phyloP scores from a whole-genome alignment of 2,329 filamentous ascomycete genomes.

The Claviceps paspali region DNA sequence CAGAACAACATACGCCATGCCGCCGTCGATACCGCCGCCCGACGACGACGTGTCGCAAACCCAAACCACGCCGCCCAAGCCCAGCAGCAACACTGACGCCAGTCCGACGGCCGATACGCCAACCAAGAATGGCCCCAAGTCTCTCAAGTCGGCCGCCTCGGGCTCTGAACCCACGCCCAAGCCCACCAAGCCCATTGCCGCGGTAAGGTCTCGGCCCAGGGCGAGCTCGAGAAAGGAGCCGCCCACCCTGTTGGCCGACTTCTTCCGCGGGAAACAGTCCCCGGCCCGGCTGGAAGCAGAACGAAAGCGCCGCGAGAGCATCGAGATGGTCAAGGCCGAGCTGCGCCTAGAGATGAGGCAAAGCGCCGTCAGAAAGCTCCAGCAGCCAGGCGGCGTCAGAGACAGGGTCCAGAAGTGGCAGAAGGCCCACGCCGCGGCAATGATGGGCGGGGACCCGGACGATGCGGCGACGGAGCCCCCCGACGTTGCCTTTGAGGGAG shows the following conservation, averaged over 20 bases:
- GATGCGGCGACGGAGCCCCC: conserved; percentile 41
- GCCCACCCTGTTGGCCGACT: conserved; percentile 38
- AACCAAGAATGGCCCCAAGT: conserved; percentile 8
- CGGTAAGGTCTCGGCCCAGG: conserved; percentile 16
- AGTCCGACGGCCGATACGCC: conserved; percentile 2
- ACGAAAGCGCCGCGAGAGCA: conserved; percentile 37
- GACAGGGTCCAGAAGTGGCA: conserved; percentile 79
- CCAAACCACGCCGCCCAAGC: conserved; percentile 5
- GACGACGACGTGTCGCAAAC: conserved; percentile 9
- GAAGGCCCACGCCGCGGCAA: conserved; percentile 54
- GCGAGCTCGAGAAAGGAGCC: conserved; percentile 24
- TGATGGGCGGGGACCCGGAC: conserved; percentile 34
- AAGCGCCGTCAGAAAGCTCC: conserved; percentile 41
- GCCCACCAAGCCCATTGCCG: no score
- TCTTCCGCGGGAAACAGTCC: conserved; percentile 40
- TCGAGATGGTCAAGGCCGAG: conserved; percentile 43
- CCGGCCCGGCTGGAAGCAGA: conserved; percentile 38
- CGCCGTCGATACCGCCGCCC: conserved; percentile 7
- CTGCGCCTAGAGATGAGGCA: conserved; percentile 39
- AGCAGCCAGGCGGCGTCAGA: conserved; percentile 51
- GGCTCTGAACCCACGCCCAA: conserved; percentile 30
- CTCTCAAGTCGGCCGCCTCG: conserved; percentile 7
- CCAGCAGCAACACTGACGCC: conserved; percentile 3
- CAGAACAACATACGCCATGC: conserved; percentile 11
- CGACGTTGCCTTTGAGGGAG: conserved; percentile 44